Evolutionary conservation across 352 stramenopile genomes (phyloP).

Genomic region (Peronospora farinosa): DNA sequence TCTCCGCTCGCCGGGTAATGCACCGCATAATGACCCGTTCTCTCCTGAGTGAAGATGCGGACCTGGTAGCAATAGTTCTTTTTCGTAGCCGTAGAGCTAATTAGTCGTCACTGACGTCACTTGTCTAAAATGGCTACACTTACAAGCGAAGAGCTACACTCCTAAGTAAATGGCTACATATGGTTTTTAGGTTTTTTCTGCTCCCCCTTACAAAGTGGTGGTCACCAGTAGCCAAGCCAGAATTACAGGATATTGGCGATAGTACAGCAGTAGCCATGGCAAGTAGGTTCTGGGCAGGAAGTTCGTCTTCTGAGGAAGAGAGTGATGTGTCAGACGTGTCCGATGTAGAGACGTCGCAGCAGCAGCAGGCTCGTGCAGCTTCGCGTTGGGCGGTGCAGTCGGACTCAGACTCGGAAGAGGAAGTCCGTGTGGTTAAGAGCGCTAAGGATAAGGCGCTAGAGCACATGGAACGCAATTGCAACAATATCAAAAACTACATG

Average conservation of each 20-base stretch:
- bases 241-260: not conserved
- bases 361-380: constrained; percentile 63
- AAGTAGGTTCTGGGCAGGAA: constrained; percentile 80
- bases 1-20: constrained; percentile 44
- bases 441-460: constrained; percentile 89
- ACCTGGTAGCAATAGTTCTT: not conserved
- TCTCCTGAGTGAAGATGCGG: constrained; percentile 17
- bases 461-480: constrained; percentile 60
- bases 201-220: not conserved
- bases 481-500: constrained; percentile 85
- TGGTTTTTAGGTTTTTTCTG: constrained; percentile 5
- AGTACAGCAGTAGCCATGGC: constrained; percentile 41
- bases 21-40: constrained; percentile 22
- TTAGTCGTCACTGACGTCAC: not conserved
- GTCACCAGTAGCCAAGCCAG: not conserved
- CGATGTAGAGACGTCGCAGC: constrained; percentile 66
- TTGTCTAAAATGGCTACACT: not conserved
- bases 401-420: constrained; percentile 79
- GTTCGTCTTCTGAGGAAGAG: constrained; percentile 74
- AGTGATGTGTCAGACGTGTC: constrained; percentile 70
- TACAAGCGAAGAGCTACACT: no score
- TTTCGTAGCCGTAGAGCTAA: constrained; percentile 7
- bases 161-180: not conserved
- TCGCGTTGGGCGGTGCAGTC: constrained; percentile 79
- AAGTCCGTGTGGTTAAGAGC: constrained; percentile 93